Base-by-base conservation (phyloP, 345 rosid genomes). In the Erucastrum elatum region DNA sequence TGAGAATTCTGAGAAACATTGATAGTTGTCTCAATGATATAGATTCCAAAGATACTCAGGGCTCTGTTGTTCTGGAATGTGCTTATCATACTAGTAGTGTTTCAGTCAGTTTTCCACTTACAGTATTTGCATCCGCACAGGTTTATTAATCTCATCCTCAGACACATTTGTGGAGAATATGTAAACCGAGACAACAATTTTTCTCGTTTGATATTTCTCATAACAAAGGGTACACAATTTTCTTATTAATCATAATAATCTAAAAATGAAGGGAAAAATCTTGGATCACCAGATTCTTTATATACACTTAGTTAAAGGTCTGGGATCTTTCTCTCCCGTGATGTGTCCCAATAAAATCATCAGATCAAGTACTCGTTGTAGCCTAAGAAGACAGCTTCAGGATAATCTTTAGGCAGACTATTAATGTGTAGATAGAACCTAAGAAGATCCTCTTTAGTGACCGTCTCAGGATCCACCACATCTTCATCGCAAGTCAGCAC, bases 401-500 rank as follows among this genome's bases (percentile, higher is more conserved):
- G 98, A 72, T 79, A 84, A 82, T 93, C 92, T 82, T 91, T 88
- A 1, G 98, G 99, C 30, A 95, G 82, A 80, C 87, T 90, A 72
- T 88, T 90, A 63, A 93, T 80, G 61, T 91, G 92, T 30, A 87
- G 90, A 78, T 95, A 91, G 88, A 95, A 95, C 8, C 87, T 83
- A 65, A 87, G 66, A 73, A 93, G 82, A 71, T 95, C 97, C 80
- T 91, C 93, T 72, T 77, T 85, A 0, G 91, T 83, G 4, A 87
- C 88, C 1, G 92, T 88, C 85, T 88, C 88, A 0, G 83, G 66
- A 80, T 93, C 99, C 8, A 91, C 90, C 76, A 95, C 97, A 67
- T 95, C 99, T 2, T 86, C 90, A 29, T 87, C 80, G 59, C 94
- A 89, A 1, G 96, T 95, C 60, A 95, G 87, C 81, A 95, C 99